Percentiles rank a stretch among this genome's conserved stretches.
These are phyloP conservation scores for Leccinum solheimii DNA, from an alignment of 1,284 basidiomycete genomes.

Conservation along the genomic window DNA sequence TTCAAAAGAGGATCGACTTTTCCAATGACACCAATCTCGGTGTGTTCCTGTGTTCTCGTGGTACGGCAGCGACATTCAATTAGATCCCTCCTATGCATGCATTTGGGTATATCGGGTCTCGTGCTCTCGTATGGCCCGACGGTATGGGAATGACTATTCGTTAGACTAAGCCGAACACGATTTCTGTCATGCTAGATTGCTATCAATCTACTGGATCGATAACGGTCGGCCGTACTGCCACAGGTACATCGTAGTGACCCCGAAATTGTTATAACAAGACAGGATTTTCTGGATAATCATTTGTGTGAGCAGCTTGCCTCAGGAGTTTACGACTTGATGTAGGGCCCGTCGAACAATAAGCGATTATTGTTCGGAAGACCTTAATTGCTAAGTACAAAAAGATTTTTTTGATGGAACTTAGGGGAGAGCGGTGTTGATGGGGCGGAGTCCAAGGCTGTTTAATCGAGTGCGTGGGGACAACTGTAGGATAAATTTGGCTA, in stretches of 20 bases:
- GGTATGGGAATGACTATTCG: neutral
- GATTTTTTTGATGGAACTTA: constrained; percentile 3
- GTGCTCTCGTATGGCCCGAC: neutral
- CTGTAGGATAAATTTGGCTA: neutral
- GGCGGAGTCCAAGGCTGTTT: neutral
- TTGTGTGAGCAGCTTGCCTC: neutral
- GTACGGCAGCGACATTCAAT: constrained; percentile 10
- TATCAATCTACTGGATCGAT: constrained; percentile 4
- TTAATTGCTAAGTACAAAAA: constrained; percentile 12
- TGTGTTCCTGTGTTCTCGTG: constrained; percentile 5
- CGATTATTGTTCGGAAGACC: constrained; percentile 11
- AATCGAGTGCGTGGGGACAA: neutral
- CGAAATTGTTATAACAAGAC: neutral
- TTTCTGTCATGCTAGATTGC: neutral
- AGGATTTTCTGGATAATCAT: neutral
- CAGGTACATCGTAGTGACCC: neutral
- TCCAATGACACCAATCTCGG: constrained; percentile 1
- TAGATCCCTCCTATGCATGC: constrained; percentile 1
- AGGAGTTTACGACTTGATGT: neutral
- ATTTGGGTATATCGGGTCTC: constrained; percentile 7
- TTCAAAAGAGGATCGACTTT: constrained; percentile 7
- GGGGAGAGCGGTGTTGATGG: neutral
- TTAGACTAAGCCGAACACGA: neutral
- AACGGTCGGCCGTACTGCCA: neutral
- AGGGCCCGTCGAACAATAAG: neutral